Base-by-base conservation (phyloP, 805 yeast species). In the Lipomyces kockii region DNA sequence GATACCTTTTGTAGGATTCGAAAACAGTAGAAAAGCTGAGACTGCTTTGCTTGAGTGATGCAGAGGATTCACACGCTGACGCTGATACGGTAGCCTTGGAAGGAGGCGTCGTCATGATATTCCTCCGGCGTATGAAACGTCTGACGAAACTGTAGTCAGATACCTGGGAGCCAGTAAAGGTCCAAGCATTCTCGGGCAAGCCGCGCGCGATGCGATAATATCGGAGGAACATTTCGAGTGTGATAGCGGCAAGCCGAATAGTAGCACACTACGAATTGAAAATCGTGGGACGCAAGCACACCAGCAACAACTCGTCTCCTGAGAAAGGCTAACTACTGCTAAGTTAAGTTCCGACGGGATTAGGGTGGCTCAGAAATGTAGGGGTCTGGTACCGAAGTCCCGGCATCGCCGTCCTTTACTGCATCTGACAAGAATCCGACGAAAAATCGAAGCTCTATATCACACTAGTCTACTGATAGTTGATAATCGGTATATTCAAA, bases 1-100 rank as follows among this genome's bases (percentile, higher is more conserved):
- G 72, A 54, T 63, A 69, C 17, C 57, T 51, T 32, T 62, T 58
- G 64, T 69, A 69, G 9, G 57, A 64, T 14, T 60, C 35, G 22
- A 55, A n/a, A 29, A 65, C 32, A 27, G 51, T 39, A 11, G n/a
- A 32, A 20, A 34, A n/a, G 51, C 25, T 22, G 60, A 39, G 14
- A 35, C 49, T 34, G 43, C 29, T 4, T 9, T 29, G 56, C 34
- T 55, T 29, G 29, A 29, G 43, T 11, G 61, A 35, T 2, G 63
- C 54, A 2, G 55, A 17, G 14, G 60, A 37, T 6, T n/a, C 32
- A 8, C 58, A n/a, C 35, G 58, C 34, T 14, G 53, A 20, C 6
- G 46, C 39, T 22, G 32, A 22, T 20, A 39, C 32, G n/a, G 27
- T 32, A 8, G 59, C 9, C 43, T 29, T 29, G 27, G 59, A 35